These are phyloP conservation scores for Dendrobium officinale DNA, from an alignment of 106 monocot genomes.

Conservation along the genomic window DNA sequence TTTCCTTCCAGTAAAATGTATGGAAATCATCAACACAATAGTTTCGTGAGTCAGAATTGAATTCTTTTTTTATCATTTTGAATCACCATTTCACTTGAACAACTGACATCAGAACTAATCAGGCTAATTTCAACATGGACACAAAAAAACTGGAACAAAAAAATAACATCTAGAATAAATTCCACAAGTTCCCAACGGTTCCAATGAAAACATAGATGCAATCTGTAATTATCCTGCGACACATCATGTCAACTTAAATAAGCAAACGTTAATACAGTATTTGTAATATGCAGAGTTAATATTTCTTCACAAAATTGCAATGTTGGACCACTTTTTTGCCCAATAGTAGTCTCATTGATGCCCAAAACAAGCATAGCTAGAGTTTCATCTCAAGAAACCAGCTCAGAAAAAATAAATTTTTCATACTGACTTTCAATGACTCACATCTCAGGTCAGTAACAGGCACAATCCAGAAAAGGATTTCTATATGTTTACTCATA, in stretches of 20 bases:
- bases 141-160: background rate
- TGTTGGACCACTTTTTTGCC: too few relatives aligned
- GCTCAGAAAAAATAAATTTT: background rate
- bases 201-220: background rate
- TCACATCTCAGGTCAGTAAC: background rate
- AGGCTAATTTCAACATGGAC: background rate
- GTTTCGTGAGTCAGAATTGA: background rate
- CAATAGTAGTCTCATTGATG: too few relatives aligned
- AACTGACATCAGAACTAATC: background rate
- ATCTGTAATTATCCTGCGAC: background rate
- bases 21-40: background rate
- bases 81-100: background rate
- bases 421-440: background rate
- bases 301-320: too few relatives aligned
- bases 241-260: background rate
- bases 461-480: background rate
- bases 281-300: too few relatives aligned
- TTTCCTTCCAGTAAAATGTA: too few relatives aligned
- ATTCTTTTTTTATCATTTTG: background rate
- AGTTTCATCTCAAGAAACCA: background rate
- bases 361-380: background rate
- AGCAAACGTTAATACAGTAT: background rate
- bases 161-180: background rate
- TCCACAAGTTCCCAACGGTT: background rate
- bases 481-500: background rate